A percentile compares a stretch with the other conserved stretches of the same genome.
These are phyloP conservation scores for Sicyos baderoa DNA, from an alignment of 306 rosid genomes.

Conservation along the genomic window DNA sequence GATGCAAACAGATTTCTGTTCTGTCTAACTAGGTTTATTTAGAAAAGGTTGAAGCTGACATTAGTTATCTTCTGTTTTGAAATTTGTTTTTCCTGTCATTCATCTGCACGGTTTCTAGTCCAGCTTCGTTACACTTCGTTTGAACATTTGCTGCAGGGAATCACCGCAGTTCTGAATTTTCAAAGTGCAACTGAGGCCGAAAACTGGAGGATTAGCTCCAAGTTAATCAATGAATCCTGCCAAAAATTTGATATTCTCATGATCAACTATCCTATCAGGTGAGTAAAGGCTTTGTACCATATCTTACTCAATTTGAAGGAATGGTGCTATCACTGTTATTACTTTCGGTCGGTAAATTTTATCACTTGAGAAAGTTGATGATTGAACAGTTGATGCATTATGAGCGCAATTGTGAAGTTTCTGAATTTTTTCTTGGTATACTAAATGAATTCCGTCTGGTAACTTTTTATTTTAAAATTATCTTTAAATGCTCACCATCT, in stretches of 20 bases:
- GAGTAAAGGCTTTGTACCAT: constrained; percentile 19
- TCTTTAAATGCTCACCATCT: background rate
- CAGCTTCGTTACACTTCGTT: constrained; percentile 16
- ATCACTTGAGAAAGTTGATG: background rate
- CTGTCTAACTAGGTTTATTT: background rate
- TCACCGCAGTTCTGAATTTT: constrained; percentile 80
- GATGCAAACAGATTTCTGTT: background rate
- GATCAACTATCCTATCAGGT: constrained; percentile 89
- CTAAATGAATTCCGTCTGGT: background rate
- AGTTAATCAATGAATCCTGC: constrained; percentile 62
- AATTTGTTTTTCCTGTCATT: background rate
- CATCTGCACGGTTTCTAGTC: background rate
- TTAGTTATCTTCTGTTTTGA: constrained; percentile 12
- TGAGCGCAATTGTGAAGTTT: background rate
- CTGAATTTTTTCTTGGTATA: background rate
- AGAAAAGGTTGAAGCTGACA: background rate
- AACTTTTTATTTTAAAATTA: background rate
- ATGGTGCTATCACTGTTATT: background rate
- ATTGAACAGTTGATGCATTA: background rate
- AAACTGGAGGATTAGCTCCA: constrained; percentile 80
- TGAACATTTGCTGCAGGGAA: constrained; percentile 54
- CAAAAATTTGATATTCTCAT: constrained; percentile 67
- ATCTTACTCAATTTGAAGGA: constrained; percentile 10
- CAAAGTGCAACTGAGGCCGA: constrained; percentile 86
- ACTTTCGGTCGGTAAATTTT: background rate